Evolutionary conservation across 169 alveolate species (phyloP).

Genomic region (Eimeria maxima): DNA sequence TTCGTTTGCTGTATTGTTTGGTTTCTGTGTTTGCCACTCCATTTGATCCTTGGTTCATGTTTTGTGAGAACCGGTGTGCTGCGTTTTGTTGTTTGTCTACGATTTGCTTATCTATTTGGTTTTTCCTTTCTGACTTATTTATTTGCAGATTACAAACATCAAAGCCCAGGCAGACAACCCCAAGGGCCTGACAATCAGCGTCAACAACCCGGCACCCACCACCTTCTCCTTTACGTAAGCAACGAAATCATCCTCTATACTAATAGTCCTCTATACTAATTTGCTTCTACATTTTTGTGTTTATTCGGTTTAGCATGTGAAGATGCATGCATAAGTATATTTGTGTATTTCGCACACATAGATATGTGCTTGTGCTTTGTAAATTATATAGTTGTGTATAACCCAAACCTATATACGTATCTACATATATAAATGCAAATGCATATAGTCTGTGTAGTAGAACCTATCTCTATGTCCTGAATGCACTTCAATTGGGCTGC

Average conservation of each 20-base stretch:
- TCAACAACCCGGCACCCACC: slow-evolving; percentile 79
- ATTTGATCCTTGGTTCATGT: too few relatives aligned
- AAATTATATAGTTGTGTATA: too few relatives aligned
- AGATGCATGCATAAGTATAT: neutral
- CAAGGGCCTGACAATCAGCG: slow-evolving; percentile 72
- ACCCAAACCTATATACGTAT: too few relatives aligned
- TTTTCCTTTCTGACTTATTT: neutral
- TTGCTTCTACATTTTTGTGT: neutral
- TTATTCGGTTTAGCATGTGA: too few relatives aligned
- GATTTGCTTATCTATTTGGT: neutral
- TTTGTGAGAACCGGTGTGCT: too few relatives aligned
- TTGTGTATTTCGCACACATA: neutral
- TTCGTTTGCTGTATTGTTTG: neutral
- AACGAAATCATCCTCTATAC: too few relatives aligned
- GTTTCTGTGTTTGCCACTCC: neutral
- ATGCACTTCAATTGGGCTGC: too few relatives aligned
- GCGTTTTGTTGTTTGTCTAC: neutral
- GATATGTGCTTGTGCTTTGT: too few relatives aligned
- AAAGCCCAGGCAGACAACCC: slow-evolving; percentile 82
- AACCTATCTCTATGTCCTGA: too few relatives aligned
- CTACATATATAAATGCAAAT: too few relatives aligned
- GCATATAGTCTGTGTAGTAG: too few relatives aligned
- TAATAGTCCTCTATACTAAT: neutral
- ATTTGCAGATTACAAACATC: slow-evolving; percentile 74
- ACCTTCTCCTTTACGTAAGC: slow-evolving; percentile 82